Conservation (phyloP, 768 basidiomycete genomes). For the Tylopilus felleus region DNA sequence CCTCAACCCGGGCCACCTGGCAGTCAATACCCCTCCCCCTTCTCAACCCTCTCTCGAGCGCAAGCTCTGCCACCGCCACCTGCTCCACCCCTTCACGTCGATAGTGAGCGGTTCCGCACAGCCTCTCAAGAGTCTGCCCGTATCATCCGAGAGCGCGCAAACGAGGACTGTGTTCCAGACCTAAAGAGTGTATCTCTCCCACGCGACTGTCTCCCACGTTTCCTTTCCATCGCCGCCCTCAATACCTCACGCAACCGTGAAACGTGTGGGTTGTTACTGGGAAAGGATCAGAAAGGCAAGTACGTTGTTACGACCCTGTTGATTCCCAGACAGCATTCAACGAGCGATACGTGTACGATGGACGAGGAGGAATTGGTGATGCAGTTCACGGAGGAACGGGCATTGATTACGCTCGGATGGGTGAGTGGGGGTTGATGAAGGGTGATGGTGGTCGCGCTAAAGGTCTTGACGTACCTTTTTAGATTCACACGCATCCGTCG, state of each 20-base stretch:
- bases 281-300: constrained; percentile 57
- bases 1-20: constrained; percentile 3
- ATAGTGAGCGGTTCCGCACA: constrained; percentile 30
- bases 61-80: constrained; percentile 23
- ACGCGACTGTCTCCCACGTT: constrained; percentile 66
- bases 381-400: constrained; percentile 78
- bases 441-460: neutral
- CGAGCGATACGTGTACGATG: constrained; percentile 91
- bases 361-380: constrained; percentile 85
- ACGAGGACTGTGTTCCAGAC: constrained; percentile 37
- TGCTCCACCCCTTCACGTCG: constrained; percentile 20
- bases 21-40: constrained; percentile 21
- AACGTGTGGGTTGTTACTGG: constrained; percentile 83
- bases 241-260: constrained; percentile 80
- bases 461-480: constrained; percentile 1
- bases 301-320: constrained; percentile 77
- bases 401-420: constrained; percentile 88
- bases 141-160: constrained; percentile 28
- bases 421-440: constrained; percentile 41
- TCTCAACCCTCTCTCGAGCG: constrained; percentile 27
- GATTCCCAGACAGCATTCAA: constrained; percentile 86
- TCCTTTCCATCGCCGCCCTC: constrained; percentile 70
- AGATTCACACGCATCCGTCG: constrained; percentile 93
- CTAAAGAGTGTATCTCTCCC: constrained; percentile 70
- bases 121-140: constrained; percentile 35